phyloP scores from a whole-genome alignment of 352 stramenopile genomes.

The Pythium aphanidermatum region DNA sequence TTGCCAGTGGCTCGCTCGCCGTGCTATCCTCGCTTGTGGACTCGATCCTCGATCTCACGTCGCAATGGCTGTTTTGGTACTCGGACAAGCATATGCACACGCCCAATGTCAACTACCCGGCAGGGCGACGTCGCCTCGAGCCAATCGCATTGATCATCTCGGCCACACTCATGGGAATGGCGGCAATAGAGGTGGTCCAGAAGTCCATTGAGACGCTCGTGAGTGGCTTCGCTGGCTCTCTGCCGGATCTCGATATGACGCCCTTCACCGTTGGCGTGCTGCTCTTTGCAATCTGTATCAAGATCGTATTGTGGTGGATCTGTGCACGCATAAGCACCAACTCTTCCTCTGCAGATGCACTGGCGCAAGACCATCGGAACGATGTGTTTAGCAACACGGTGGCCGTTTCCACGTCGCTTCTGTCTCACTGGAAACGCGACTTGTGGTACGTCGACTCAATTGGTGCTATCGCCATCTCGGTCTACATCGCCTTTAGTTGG shows the following conservation, averaged over 20 bases:
- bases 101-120: conserved; percentile 90
- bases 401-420: conserved; percentile 77
- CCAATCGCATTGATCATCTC: conserved; percentile 95
- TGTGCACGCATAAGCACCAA: conserved; percentile 60
- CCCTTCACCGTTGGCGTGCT: conserved; percentile 62
- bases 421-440: conserved; percentile 50
- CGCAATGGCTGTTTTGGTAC: conserved; percentile 91
- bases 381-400: conserved; percentile 94
- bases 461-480: conserved; percentile 92
- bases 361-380: conserved; percentile 96
- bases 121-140: conserved; percentile 89
- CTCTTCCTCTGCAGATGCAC: conserved; percentile 62
- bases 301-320: conserved; percentile 77
- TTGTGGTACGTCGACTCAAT: conserved; percentile 94
- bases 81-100: conserved; percentile 91
- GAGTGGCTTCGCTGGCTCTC: conserved; percentile 46
- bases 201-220: conserved; percentile 84
- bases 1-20: conserved; percentile 87
- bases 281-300: conserved; percentile 66
- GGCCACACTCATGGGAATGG: conserved; percentile 96
- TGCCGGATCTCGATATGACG: conserved; percentile 68
- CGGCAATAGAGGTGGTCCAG: conserved; percentile 93
- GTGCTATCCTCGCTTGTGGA: conserved; percentile 94
- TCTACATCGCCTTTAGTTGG: conserved; percentile 97
- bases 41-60: conserved; percentile 92